A percentile compares a stretch with the other conserved stretches of the same genome.
Conservation (phyloP, 164 flowering plant species). For the Vitis riparia region DNA sequence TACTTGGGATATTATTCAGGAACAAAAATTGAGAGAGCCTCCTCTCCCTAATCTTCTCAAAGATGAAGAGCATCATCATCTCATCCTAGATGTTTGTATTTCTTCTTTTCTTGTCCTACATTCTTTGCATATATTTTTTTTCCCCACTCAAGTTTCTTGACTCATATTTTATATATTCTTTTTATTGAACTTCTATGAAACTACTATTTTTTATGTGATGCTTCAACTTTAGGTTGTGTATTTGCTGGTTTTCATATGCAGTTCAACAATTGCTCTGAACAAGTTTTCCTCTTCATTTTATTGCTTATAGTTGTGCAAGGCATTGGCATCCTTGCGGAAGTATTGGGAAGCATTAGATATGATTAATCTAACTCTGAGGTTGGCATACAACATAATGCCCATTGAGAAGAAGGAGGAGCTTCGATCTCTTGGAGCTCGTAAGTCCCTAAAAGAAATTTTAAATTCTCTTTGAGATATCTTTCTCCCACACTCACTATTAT, state of each 20-base stretch:
- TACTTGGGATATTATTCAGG: slow-evolving; percentile 19
- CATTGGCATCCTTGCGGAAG: slow-evolving; percentile 56
- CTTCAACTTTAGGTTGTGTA: no score
- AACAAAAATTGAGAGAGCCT: slow-evolving; percentile 43
- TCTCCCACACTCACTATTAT: no score
- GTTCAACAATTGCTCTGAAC: neutral
- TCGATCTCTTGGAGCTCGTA: slow-evolving; percentile 79
- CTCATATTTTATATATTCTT: neutral
- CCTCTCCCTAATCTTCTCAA: slow-evolving; percentile 69
- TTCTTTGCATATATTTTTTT: slow-evolving; percentile 1
- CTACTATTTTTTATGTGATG: neutral
- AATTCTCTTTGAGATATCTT: no score
- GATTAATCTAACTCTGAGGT: slow-evolving; percentile 49
- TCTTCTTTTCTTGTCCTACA: neutral
- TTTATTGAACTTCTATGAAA: no score
- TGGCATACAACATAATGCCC: slow-evolving; percentile 43
- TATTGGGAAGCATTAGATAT: slow-evolving; percentile 79
- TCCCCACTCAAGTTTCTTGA: neutral
- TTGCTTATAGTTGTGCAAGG: slow-evolving; percentile 61
- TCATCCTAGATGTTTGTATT: slow-evolving; percentile 63
- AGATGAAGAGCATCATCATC: slow-evolving; percentile 59
- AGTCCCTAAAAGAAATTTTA: slow-evolving; percentile 14
- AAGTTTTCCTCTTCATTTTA: neutral
- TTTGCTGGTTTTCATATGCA: neutral
- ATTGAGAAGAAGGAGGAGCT: slow-evolving; percentile 69